phyloP scores from a whole-genome alignment of 352 stramenopile genomes.

The Aphanomyces astaci region DNA sequence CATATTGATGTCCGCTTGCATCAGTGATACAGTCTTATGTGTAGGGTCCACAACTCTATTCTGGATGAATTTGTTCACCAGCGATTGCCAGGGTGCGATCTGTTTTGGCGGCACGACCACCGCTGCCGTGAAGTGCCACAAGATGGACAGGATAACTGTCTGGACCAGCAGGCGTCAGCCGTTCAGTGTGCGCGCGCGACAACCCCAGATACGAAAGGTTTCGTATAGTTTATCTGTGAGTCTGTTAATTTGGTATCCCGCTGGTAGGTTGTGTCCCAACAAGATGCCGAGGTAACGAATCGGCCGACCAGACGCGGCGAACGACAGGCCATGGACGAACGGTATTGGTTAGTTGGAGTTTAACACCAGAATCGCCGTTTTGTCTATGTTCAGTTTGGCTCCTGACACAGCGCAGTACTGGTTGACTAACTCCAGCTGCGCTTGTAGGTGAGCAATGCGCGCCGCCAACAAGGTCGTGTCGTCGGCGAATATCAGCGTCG shows the following conservation, averaged over 20 bases:
- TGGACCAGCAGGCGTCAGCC: neutral
- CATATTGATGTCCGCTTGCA: neutral
- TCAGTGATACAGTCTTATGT: neutral
- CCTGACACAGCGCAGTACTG: neutral
- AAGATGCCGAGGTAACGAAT: neutral
- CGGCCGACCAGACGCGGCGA: neutral
- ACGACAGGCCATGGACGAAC: neutral
- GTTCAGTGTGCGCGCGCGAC: conserved; percentile 12
- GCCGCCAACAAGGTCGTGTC: no score
- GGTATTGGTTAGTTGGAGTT: neutral
- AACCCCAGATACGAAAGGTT: conserved; percentile 3
- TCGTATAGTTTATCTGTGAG: neutral
- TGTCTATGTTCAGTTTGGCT: neutral
- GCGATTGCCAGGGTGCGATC: neutral
- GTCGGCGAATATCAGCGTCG: no score
- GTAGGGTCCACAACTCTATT: neutral
- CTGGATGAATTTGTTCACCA: neutral
- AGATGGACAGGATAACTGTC: conserved; percentile 1
- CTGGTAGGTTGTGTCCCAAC: neutral
- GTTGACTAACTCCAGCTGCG: neutral
- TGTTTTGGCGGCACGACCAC: neutral
- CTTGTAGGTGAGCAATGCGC: neutral
- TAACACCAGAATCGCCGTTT: neutral
- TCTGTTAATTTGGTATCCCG: neutral
- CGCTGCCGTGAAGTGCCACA: conserved; percentile 19